Evolutionary conservation across 1,139 yeast species (phyloP), one percentile per base, ranked within the genome.

Genomic region (Keqinozyma sinolaborantium): DNA sequence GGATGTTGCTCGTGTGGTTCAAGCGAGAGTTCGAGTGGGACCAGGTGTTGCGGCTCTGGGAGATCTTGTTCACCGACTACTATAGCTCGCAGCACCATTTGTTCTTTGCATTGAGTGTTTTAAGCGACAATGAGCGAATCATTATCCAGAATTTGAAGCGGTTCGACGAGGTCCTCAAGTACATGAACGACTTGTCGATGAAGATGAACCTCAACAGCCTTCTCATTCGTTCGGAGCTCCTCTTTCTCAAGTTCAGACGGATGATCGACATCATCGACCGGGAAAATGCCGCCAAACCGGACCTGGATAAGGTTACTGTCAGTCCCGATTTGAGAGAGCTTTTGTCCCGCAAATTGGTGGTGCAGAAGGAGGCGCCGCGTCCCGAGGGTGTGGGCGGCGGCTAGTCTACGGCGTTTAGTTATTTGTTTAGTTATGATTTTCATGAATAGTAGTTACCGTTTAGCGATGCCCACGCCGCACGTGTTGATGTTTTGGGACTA

Each of bases 1-100:
- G 98, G 38, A 90, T 92, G 97, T 63, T 92, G 12, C 64, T 92
- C 26, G 97, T 92, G 3, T 88, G 97, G 96, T 94, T 77, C 55
- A 92, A 94, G 54, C 77, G 99, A 32, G 99, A 92, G 53, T 82
- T 94, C 41, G 74, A 72, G 24, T 87, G 94, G 76, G 76, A 77
- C 33, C 88, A 86, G 38, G 86, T 87, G 2, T 62, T 84, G 47
- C 64, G 76, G 19, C 67, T 92, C 25, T 92, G 97, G 98, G 97
- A 94, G 51, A 79, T 84, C 1, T 64, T 92, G 36, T 87, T 95
- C 82, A 90, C 97, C 0, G 94, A 92, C 58, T 82, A 64, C 51
- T 79, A 84, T 48, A 75, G 90, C 1, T 79, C 92, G 8, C 97
- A 92, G 53, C 88, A 83, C 54, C 95, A 88, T 47, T 60, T 92